These are phyloP conservation scores for Spizellomyces punctatus DNA, from an alignment of 192 early-diverging fungal genomes.

Conservation along the genomic window DNA sequence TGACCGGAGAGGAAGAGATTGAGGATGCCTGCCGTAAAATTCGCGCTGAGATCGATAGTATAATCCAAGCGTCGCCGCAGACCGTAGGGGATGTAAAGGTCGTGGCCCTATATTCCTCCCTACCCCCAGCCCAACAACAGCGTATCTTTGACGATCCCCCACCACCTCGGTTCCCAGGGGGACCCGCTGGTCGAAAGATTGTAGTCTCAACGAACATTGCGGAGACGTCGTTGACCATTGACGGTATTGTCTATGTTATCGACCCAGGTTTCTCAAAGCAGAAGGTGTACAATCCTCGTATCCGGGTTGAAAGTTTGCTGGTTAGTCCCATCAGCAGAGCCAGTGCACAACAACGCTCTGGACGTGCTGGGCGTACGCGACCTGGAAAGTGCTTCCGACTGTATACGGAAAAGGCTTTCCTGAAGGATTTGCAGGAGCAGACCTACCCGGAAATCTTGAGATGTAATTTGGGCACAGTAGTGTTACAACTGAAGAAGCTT, in stretches of 20 bases:
- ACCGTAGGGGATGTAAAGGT: conserved; percentile 83
- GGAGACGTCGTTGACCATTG: conserved; percentile 97
- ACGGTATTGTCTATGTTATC: conserved; percentile 98
- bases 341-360: conserved; percentile 94
- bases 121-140: conserved; percentile 90
- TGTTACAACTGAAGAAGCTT: conserved; percentile 96
- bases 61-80: conserved; percentile 48
- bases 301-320: conserved; percentile 92
- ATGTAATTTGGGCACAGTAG: conserved; percentile 94
- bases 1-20: conserved; percentile 99
- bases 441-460: conserved; percentile 98
- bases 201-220: conserved; percentile 98
- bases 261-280: conserved; percentile 99
- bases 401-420: conserved; percentile 96
- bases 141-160: conserved; percentile 93
- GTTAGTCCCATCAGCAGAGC: conserved; percentile 95
- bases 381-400: conserved; percentile 97
- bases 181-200: conserved; percentile 92
- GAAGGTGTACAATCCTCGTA: conserved; percentile 98
- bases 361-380: conserved; percentile 97
- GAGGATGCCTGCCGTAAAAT: conserved; percentile 92
- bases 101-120: conserved; percentile 87
- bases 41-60: conserved; percentile 67
- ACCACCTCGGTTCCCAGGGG: conserved; percentile 71
- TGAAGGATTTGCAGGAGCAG: conserved; percentile 91